Evolutionary conservation across 805 yeast genomes (phyloP), one percentile per base, ranked within the genome.

Genomic region (Komagataella pseudopastoris): DNA sequence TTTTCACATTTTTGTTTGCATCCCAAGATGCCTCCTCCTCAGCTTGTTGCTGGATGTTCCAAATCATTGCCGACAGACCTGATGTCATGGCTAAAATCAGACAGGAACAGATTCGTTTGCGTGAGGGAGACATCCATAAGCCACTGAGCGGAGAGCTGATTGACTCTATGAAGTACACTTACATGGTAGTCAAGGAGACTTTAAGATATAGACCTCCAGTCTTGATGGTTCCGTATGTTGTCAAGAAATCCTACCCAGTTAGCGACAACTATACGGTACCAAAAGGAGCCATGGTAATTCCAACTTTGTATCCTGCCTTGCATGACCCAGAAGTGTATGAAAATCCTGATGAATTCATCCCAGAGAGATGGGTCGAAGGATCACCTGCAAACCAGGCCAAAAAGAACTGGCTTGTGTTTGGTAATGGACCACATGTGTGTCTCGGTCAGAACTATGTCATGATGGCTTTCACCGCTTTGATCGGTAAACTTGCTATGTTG

Each of bases 11-110:
- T 69, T 72, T 93, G 66, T 93, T 93, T 68, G 99, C 99, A 6
- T 86, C 96, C 4, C 99, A 93, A 71, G 99, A 93, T 70, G 99
- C 99, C 22, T 86, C 96, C 6, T 89, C 97, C 1, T 88, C 97
- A 3, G 82, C 95, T 59, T 93, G 96, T 56, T 91, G 98, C 69
- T 93, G 99, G 99, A 75, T 93, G 62, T 93, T 91, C 81, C 99
- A 93, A 75, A 79, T 89, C 59, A 83, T 89, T 52, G 90, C 96
- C 55, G 99, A 93, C 67, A 80, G 96, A 63, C 97, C 97, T 45
- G 98, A 93, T 57, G 84, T 93, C 53, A 79, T 81, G 66, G 74
- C 68, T 45, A 90, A 90, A 68, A 78, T 93, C 56, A 85, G 98
- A 71, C 87, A 86, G 67, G 99, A 93, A 70, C 99, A 93, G 73